Percentiles rank a stretch among this genome's conserved stretches.
Conservation (phyloP, 2,329 filamentous ascomycete genomes). For the Stylonectria norvegica region DNA sequence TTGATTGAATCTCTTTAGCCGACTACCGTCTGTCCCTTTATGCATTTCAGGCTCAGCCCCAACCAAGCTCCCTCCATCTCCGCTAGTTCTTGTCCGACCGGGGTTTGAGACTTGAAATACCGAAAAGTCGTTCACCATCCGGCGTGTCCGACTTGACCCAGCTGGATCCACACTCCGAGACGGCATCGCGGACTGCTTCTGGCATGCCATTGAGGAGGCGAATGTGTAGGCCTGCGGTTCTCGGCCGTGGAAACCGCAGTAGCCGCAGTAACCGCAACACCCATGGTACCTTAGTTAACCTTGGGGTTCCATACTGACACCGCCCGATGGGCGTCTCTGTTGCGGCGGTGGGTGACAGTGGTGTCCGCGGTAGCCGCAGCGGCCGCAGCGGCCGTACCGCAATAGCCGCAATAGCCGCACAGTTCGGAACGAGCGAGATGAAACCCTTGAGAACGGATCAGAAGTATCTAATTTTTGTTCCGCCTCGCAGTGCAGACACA, state of each 20-base stretch:
- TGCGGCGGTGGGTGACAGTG: background rate
- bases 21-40: slow-evolving; percentile 6
- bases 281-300: background rate
- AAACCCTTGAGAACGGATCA: background rate
- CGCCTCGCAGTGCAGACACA: background rate
- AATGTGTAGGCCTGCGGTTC: background rate
- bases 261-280: slow-evolving; percentile 6
- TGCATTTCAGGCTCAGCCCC: slow-evolving; percentile 5
- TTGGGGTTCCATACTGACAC: background rate
- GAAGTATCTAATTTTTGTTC: background rate
- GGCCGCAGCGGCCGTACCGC: slow-evolving; percentile 7
- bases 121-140: slow-evolving; percentile 3
- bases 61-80: slow-evolving; percentile 2
- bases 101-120: slow-evolving; percentile 2
- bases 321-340: background rate
- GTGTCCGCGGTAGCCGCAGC: slow-evolving; percentile 8
- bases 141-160: slow-evolving; percentile 1
- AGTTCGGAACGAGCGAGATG: background rate
- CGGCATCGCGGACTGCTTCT: too few relatives aligned
- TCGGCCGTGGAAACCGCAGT: slow-evolving; percentile 5
- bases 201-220: background rate
- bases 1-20: slow-evolving; percentile 1
- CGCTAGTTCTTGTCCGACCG: slow-evolving; percentile 4
- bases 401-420: background rate
- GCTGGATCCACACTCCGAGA: too few relatives aligned